Evolutionary conservation across 2,329 filamentous ascomycete genomes (phyloP).

Genomic region (Aureobasidium sp.): DNA sequence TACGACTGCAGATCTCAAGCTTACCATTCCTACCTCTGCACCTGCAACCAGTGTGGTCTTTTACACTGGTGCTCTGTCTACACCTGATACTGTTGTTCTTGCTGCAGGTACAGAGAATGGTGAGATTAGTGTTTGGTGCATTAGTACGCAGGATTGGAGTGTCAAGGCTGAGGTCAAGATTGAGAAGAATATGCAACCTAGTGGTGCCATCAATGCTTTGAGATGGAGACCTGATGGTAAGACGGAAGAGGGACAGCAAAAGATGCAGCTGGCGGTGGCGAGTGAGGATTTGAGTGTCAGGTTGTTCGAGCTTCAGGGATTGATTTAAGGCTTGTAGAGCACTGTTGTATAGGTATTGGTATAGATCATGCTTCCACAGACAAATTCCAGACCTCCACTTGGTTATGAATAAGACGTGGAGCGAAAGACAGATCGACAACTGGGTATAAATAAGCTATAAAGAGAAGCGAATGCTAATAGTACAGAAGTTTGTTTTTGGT

Average conservation of each 20-base stretch:
- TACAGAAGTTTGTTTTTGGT: not conserved
- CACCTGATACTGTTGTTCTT: conserved; percentile 6
- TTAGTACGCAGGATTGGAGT: conserved; percentile 10
- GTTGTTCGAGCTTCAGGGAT: conserved; percentile 16
- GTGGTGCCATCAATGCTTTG: conserved; percentile 21
- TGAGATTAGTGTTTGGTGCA: conserved; percentile 14
- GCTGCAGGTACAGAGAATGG: conserved; percentile 25
- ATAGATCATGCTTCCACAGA: too few relatives aligned
- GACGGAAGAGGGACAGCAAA: not conserved
- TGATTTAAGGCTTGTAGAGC: not conserved
- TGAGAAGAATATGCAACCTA: conserved; percentile 15
- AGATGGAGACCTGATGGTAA: conserved; percentile 21
- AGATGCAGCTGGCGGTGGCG: conserved; percentile 26
- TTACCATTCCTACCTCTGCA: conserved; percentile 19
- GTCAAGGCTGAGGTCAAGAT: conserved; percentile 12
- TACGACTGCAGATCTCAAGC: conserved; percentile 17
- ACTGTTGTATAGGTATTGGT: too few relatives aligned
- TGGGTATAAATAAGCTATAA: too few relatives aligned
- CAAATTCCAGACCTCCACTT: too few relatives aligned
- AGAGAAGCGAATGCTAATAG: not conserved
- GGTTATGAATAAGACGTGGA: too few relatives aligned
- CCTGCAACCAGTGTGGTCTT: conserved; percentile 29
- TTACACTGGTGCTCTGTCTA: not conserved
- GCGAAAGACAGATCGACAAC: not conserved
- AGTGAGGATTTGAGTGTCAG: conserved; percentile 31